Conservation (phyloP, 169 alveolate species). For the Condylostoma magnum region DNA sequence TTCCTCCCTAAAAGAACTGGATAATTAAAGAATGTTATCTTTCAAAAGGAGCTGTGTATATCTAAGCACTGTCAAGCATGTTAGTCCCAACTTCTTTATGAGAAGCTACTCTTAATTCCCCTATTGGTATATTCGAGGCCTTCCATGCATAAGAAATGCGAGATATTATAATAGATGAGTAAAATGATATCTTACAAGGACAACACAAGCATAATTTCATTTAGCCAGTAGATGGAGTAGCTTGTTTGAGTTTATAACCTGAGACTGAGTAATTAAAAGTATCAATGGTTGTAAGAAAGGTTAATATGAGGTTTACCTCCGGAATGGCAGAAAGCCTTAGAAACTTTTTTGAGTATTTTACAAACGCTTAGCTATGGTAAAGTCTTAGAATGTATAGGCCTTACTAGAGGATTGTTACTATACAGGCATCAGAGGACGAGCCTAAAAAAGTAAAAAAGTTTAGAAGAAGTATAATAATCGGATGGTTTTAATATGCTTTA, state of each 20-base stretch:
- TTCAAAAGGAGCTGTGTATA: neutral
- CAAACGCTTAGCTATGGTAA: constrained; percentile 8
- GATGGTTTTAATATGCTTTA: constrained; percentile 29
- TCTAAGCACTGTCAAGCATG: constrained; percentile 14
- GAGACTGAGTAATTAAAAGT: neutral
- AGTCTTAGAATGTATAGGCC: neutral
- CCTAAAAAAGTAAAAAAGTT: neutral
- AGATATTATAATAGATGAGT: neutral
- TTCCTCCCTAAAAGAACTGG: neutral
- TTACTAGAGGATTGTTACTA: neutral
- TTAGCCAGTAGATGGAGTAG: neutral
- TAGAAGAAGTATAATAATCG: neutral
- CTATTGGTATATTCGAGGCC: constrained; percentile 27
- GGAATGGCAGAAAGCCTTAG: constrained; percentile 16
- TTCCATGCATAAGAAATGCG: constrained; percentile 27
- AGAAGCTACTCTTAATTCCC: constrained; percentile 17
- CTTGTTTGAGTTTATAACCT: neutral
- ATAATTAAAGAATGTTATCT: constrained; percentile 4
- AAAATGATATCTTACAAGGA: neutral
- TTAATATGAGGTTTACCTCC: neutral
- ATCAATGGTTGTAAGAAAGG: neutral
- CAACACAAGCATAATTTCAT: neutral
- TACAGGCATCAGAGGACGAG: neutral
- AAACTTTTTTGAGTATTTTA: constrained; percentile 12
- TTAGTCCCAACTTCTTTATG: constrained; percentile 25